Percentiles rank a stretch among this genome's conserved stretches.
Conservation (phyloP, 352 stramenopile genomes). For the Elongisporangium undulatum region DNA sequence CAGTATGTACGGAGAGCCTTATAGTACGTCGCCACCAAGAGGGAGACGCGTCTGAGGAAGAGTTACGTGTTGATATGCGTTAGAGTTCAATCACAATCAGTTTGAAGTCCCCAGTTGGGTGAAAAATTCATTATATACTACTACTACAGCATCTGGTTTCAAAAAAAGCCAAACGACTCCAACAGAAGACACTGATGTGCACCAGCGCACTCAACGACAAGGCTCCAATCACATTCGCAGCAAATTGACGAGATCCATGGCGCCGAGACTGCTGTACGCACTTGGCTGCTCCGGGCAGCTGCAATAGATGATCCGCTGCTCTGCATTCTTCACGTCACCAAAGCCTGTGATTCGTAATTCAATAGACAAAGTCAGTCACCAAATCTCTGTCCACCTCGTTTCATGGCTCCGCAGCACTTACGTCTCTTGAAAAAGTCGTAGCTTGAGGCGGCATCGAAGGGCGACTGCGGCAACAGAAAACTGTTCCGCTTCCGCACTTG, state of each 20-base stretch:
- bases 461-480: constrained; percentile 38
- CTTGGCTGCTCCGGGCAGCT: neutral
- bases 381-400: neutral
- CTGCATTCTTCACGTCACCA: neutral
- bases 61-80: too few relatives aligned
- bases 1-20: too few relatives aligned
- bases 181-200: too few relatives aligned
- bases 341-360: constrained; percentile 1
- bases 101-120: too few relatives aligned
- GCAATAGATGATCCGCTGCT: constrained; percentile 4
- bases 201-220: too few relatives aligned
- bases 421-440: constrained; percentile 73
- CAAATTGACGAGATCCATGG: neutral
- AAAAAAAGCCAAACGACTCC: too few relatives aligned
- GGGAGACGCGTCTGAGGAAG: too few relatives aligned
- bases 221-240: too few relatives aligned
- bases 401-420: constrained; percentile 22
- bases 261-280: neutral
- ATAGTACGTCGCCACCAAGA: too few relatives aligned
- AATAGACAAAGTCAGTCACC: neutral
- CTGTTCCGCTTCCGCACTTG: constrained; percentile 37
- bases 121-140: too few relatives aligned
- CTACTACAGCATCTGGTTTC: too few relatives aligned
- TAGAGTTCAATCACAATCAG: too few relatives aligned
- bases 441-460: constrained; percentile 46